Conservation (phyloP, 176 grass and related monocot species). For the Tuctoria greenei region DNA sequence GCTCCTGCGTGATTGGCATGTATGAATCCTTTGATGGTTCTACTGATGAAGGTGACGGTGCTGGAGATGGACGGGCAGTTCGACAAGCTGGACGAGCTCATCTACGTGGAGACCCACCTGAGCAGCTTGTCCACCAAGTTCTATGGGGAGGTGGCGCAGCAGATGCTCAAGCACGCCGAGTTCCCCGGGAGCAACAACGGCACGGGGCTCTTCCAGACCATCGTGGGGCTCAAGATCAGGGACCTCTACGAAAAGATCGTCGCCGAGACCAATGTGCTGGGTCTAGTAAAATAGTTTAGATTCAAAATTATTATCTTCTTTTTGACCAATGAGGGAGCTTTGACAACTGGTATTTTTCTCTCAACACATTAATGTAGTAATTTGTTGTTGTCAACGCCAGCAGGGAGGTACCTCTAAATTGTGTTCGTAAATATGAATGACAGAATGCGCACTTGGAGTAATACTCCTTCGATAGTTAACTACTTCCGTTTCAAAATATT, state of each 20-base stretch:
- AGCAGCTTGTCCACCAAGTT: slow-evolving; percentile 93
- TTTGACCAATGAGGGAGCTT: no score
- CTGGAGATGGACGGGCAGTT: slow-evolving; percentile 96
- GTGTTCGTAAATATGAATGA: no score
- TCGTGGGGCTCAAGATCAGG: slow-evolving; percentile 64
- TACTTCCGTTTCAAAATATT: no score
- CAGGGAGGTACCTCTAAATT: no score
- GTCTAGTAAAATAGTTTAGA: no score
- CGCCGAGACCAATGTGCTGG: no score
- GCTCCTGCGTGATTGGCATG: neutral
- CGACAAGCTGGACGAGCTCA: slow-evolving; percentile 79
- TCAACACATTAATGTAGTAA: no score
- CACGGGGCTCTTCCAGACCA: slow-evolving; percentile 66
- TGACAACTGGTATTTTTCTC: no score
- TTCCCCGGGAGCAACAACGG: slow-evolving; percentile 68
- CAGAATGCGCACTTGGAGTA: no score
- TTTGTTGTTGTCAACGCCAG: no score
- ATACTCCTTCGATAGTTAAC: no score
- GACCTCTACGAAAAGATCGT: slow-evolving; percentile 54
- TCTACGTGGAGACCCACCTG: slow-evolving; percentile 89
- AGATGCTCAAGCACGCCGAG: slow-evolving; percentile 56
- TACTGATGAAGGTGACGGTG: slow-evolving; percentile 60
- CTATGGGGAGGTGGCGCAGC: slow-evolving; percentile 80
- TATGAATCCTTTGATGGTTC: neutral
- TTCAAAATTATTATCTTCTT: no score